Evolutionary conservation across 169 alveolate species (phyloP), one percentile per base, ranked within the genome.

Genomic region (Eimeria nieschulzi): DNA sequence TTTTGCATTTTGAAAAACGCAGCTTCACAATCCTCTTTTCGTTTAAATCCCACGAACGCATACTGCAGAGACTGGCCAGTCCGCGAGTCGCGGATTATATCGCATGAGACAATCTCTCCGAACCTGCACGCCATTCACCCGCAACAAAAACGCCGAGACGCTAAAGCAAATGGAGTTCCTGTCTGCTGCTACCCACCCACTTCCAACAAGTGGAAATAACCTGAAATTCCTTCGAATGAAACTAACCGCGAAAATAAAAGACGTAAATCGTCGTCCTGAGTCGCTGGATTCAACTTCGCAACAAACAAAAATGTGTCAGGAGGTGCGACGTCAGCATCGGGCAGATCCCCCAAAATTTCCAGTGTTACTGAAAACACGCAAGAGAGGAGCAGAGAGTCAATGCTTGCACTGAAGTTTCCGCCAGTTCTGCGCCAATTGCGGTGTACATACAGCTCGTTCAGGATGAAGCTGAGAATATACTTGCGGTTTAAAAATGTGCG

Each of bases 251-350:
- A 83, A 93, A 99, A 99, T 63, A 99, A 96, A 10, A 97, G 93
- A 91, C 97, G 98, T n/a, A 99, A 95, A 96, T 99, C 99, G 10
- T 97, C 98, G 54, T 98, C 99, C 90, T 98, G 97, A 2, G 99
- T 99, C 15, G 97, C 98, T 0, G 99, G 99, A 92, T 99, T 99
- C 88, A 99, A 94, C 95, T 98, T 98, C 83, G 99, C 99, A 21
- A 99, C 99, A 95, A 99, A 99, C 9, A 99, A 96, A 46, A 98
- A 99, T 87, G 98, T 98, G 86, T 99, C 99, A 21, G 99, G 99
- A 13, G 99, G 99, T 79, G 97, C 98, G 70, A 98, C 95, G 90
- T 99, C 99, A 46, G 99, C 99, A 95, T 98, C 99, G 9, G 99
- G 99, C 17, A 99, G 94, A 94, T 99, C 99, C 23, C 99, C 99